These are phyloP conservation scores for Spathaspora sp. DNA, from an alignment of 805 yeast genomes.

Conservation along the genomic window DNA sequence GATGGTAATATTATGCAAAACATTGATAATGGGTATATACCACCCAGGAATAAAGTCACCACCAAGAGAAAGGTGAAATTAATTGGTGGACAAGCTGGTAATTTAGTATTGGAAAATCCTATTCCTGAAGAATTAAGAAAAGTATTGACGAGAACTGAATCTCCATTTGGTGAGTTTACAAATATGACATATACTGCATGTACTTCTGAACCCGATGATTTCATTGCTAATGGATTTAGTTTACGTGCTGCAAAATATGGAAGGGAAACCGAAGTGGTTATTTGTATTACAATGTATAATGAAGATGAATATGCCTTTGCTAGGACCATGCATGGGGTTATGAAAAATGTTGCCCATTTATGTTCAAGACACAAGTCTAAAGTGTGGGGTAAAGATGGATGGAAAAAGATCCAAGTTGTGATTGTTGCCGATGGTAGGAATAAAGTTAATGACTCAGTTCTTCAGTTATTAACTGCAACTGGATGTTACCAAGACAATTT, in stretches of 20 bases:
- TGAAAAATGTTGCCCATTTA: slow-evolving; percentile 86
- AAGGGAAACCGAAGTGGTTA: slow-evolving; percentile 87
- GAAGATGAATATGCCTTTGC: slow-evolving; percentile 89
- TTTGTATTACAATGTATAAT: slow-evolving; percentile 96
- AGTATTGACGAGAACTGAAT: slow-evolving; percentile 79
- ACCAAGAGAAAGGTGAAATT: slow-evolving; percentile 72
- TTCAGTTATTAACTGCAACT: slow-evolving; percentile 87
- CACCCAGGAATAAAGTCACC: slow-evolving; percentile 64
- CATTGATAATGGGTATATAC: slow-evolving; percentile 38
- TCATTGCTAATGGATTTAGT: slow-evolving; percentile 74
- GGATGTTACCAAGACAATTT: slow-evolving; percentile 98
- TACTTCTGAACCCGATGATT: slow-evolving; percentile 88
- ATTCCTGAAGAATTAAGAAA: slow-evolving; percentile 85
- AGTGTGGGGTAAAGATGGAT: slow-evolving; percentile 94
- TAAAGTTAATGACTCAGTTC: slow-evolving; percentile 77
- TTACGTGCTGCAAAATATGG: slow-evolving; percentile 81
- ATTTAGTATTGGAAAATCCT: slow-evolving; percentile 88
- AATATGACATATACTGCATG: slow-evolving; percentile 98
- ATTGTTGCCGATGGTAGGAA: slow-evolving; percentile 94
- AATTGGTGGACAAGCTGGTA: slow-evolving; percentile 59
- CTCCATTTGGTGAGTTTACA: slow-evolving; percentile 80
- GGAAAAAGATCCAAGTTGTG: slow-evolving; percentile 94
- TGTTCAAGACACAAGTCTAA: slow-evolving; percentile 76
- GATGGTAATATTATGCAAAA: slow-evolving; percentile 47
- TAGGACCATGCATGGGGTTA: slow-evolving; percentile 90